Conservation (phyloP, 225 moss, liverwort and hornwort species). For the Bryoerythrophyllum caledonicum region DNA sequence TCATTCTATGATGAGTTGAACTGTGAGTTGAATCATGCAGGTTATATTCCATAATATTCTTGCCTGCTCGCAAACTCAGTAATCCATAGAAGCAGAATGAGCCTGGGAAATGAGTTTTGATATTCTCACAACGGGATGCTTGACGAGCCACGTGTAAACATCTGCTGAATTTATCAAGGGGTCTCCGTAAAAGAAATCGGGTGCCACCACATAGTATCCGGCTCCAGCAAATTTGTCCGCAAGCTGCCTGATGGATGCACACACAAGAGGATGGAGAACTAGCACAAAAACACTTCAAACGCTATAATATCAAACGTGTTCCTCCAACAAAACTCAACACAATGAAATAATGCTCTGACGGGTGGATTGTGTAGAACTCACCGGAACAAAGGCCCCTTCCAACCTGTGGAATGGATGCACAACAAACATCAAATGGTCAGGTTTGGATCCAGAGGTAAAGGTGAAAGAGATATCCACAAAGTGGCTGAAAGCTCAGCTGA, state of each 20-base stretch:
- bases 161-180: neutral
- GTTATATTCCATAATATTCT: too few relatives aligned
- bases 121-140: neutral
- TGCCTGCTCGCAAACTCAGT: too few relatives aligned
- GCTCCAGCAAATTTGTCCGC: conserved; percentile 48
- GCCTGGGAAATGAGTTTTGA: too few relatives aligned
- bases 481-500: too few relatives aligned
- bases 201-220: conserved; percentile 54
- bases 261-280: neutral
- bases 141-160: conserved; percentile 23
- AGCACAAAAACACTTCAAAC: neutral
- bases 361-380: neutral
- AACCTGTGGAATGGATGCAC: neutral
- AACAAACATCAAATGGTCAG: neutral
- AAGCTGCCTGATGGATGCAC: conserved; percentile 38
- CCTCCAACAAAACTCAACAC: neutral
- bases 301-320: neutral
- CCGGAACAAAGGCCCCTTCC: conserved; percentile 13
- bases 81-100: too few relatives aligned
- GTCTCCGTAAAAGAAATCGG: conserved; percentile 50
- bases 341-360: neutral
- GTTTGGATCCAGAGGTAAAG: neutral
- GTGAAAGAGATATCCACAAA: neutral
- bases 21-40: too few relatives aligned
- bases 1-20: too few relatives aligned